A percentile compares a stretch with the other conserved stretches of the same genome.
Conservation (phyloP, 148 eudicot species). For the Nepenthes gracilis region DNA sequence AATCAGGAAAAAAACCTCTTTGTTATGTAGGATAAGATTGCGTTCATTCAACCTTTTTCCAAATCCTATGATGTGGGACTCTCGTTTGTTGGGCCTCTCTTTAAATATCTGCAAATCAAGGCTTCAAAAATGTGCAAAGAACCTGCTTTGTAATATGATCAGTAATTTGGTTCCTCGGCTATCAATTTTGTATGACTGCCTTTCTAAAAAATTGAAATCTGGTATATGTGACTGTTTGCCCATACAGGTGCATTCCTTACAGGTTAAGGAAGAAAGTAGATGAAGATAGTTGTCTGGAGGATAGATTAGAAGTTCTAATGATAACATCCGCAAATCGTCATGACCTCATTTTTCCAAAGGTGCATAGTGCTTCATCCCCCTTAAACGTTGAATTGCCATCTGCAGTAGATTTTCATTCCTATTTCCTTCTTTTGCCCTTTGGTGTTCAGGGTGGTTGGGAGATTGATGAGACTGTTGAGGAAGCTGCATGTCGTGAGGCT, state of each 20-base stretch:
- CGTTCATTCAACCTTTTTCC: too few species aligned
- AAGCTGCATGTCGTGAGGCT: constrained; percentile 53
- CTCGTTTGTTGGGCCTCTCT: too few species aligned
- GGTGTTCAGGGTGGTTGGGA: constrained; percentile 45
- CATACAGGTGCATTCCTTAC: constrained; percentile 29
- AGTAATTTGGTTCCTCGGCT: too few species aligned
- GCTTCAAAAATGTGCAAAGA: too few species aligned
- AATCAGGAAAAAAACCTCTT: too few species aligned
- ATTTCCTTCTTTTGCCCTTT: not conserved
- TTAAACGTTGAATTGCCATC: not conserved
- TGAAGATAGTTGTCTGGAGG: constrained; percentile 8
- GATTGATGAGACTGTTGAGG: constrained; percentile 38
- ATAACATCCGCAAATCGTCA: constrained; percentile 26
- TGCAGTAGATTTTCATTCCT: not conserved
- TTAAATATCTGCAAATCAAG: too few species aligned
- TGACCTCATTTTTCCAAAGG: constrained; percentile 45
- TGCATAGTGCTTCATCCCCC: not conserved
- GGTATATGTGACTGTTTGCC: too few species aligned
- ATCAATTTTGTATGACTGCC: too few species aligned
- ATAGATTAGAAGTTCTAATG: constrained; percentile 30
- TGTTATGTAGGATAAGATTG: too few species aligned
- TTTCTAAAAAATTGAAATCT: too few species aligned
- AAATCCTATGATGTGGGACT: too few species aligned
- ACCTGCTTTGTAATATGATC: too few species aligned
- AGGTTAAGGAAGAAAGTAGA: constrained; percentile 8